A percentile compares a stretch with the other conserved stretches of the same genome.
These are phyloP conservation scores for Xylaria sp. DNA, from an alignment of 2,329 filamentous ascomycete genomes.

Conservation along the genomic window DNA sequence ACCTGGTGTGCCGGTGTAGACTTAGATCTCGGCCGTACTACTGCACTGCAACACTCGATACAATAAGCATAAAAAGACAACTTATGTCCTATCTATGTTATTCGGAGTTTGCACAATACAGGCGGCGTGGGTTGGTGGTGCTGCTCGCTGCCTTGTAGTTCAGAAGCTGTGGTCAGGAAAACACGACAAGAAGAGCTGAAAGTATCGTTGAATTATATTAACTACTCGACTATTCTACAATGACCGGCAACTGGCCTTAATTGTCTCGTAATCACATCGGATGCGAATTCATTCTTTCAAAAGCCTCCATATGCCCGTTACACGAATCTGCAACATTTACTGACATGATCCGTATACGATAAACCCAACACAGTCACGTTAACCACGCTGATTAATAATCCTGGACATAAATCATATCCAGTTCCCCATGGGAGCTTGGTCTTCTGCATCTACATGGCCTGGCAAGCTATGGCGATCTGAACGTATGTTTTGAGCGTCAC, in stretches of 20 bases:
- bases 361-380: neutral
- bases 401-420: conserved; percentile 32
- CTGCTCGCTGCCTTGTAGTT: neutral
- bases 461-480: neutral
- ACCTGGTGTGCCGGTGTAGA: too few species aligned
- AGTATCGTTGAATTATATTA: neutral
- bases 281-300: conserved; percentile 8
- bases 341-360: conserved; percentile 1
- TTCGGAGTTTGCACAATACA: too few species aligned
- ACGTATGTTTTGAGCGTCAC: neutral
- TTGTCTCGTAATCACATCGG: neutral
- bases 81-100: too few species aligned
- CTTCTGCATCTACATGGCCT: neutral
- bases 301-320: neutral
- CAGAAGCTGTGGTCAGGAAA: neutral
- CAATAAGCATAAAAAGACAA: too few species aligned
- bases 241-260: neutral
- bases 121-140: too few species aligned
- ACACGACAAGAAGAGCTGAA: neutral
- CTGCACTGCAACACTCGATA: too few species aligned
- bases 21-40: too few species aligned
- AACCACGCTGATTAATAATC: neutral
- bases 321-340: neutral
- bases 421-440: conserved; percentile 31
- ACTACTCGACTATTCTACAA: neutral